Conservation (phyloP, 1,284 basidiomycete genomes). For the Ustilago cynodontis region DNA sequence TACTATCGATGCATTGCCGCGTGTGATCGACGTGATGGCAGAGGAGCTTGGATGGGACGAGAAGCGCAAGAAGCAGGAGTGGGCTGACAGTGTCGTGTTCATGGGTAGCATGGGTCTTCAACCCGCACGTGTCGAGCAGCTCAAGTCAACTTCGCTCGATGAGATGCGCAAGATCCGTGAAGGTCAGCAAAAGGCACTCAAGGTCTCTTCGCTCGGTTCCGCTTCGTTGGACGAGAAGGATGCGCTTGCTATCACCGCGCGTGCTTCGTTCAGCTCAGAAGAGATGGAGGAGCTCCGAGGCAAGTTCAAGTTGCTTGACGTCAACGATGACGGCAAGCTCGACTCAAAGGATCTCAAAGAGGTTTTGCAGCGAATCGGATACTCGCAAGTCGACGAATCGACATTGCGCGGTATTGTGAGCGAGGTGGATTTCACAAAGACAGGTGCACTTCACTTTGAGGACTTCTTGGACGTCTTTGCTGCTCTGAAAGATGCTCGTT, state of each 20-base stretch:
- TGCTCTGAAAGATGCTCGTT: slow-evolving; percentile 59
- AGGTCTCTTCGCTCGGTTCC: slow-evolving; percentile 28
- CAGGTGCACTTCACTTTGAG: slow-evolving; percentile 62
- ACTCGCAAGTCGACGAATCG: slow-evolving; percentile 56
- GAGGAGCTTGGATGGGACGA: slow-evolving; percentile 86
- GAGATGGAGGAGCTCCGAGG: slow-evolving; percentile 60
- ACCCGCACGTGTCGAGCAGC: slow-evolving; percentile 53
- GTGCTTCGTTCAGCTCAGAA: slow-evolving; percentile 61
- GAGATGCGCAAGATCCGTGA: slow-evolving; percentile 57
- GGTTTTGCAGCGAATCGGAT: slow-evolving; percentile 61
- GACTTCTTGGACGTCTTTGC: slow-evolving; percentile 64
- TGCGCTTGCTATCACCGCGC: slow-evolving; percentile 46
- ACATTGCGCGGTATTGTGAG: slow-evolving; percentile 59
- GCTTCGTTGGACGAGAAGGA: slow-evolving; percentile 53
- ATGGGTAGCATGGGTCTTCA: slow-evolving; percentile 71
- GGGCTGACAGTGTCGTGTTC: slow-evolving; percentile 64
- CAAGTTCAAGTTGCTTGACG: slow-evolving; percentile 62
- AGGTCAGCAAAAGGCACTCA: slow-evolving; percentile 42
- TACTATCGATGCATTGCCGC: slow-evolving; percentile 85
- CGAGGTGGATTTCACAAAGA: slow-evolving; percentile 64
- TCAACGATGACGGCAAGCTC: slow-evolving; percentile 61
- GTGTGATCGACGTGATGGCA: slow-evolving; percentile 90
- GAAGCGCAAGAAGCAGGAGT: slow-evolving; percentile 73
- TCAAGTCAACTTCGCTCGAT: slow-evolving; percentile 53
- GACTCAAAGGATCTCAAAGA: slow-evolving; percentile 61